Base-by-base conservation (phyloP, 2,329 filamentous ascomycete species). In the Didymella pomorum region DNA sequence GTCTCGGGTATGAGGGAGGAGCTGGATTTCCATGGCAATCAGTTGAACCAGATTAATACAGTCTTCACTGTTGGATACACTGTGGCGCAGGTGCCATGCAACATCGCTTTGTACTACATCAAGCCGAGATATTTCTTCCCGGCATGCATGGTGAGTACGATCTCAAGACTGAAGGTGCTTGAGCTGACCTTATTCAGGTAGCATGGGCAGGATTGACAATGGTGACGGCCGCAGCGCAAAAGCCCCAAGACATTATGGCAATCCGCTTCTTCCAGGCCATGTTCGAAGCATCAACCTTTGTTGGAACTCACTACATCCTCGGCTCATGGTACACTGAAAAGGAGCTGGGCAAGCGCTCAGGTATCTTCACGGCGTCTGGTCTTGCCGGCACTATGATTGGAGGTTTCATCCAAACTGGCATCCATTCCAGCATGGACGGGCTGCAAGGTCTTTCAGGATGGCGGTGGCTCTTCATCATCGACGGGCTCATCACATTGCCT, bases 191-290 rank as follows among this genome's bases (percentile, higher is more conserved):
- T 10, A 1, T 11, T 5, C 23, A 73, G 71, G 65, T 75, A 18
- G 67, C 85, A 56, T 90, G 88, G 88, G 87, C 84, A 2, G 78
- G 80, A 0, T 74, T 90, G 25, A 90, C 87, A 2, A 87, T 89
- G 84, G 77, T 81, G 33, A 87, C 85, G 1, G 85, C 84, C 1
- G 79, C 81, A 2, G 80, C 77, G 0, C 80, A 83, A 8, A 79
- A 76, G 4, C 83, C 84, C 0, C 76, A 80, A 59, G 74, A 82
- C 43, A 86, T 88, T 67, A 87, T 87, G 82, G 85, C 81, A 1
- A 86, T 88, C 62, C 82, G 86, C 4, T 81, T 81, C 67, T 81
- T 81, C 60, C 79, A 80, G 41, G 85, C 83, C 9, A 75, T 87
- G 20, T 80, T 81, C 39, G 86, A 88, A 70, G 80, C 83, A 0